Percentiles rank a stretch among this genome's conserved stretches.
Evolutionary conservation across 1,284 basidiomycete species (phyloP).

Genomic region (Athelia psychrophila): DNA sequence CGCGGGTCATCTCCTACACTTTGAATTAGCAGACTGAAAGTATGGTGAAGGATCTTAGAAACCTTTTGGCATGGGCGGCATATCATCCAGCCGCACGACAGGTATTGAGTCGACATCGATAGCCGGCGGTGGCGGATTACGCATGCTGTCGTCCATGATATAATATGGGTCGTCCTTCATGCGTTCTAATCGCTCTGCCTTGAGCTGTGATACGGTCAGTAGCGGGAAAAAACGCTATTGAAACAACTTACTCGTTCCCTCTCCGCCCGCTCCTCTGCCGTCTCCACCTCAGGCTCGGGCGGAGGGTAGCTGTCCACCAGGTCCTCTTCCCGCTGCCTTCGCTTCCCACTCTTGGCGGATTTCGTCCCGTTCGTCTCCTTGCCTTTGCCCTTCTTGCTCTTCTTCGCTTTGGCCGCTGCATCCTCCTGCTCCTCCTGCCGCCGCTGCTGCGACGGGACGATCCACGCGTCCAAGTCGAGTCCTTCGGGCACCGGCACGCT

Average conservation of each 20-base stretch:
- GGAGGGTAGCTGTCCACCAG: constrained; percentile 29
- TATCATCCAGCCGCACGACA: constrained; percentile 74
- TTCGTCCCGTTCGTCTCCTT: constrained; percentile 31
- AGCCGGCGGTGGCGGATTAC: constrained; percentile 30
- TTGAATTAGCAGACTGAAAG: constrained; percentile 3
- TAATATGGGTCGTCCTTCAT: constrained; percentile 87
- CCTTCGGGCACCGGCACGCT: constrained; percentile 82
- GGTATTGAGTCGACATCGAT: constrained; percentile 85
- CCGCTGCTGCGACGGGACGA: constrained; percentile 60
- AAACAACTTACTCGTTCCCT: constrained; percentile 52
- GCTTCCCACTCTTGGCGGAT: constrained; percentile 43
- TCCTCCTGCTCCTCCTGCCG: constrained; percentile 28
- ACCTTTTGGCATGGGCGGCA: constrained; percentile 50
- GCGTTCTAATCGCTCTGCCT: constrained; percentile 70
- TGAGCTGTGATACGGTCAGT: constrained; percentile 46
- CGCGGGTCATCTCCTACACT: constrained; percentile 25
- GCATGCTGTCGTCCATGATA: constrained; percentile 61
- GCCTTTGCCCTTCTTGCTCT: constrained; percentile 41
- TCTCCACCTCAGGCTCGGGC: constrained; percentile 42
- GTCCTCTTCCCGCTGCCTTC: constrained; percentile 47
- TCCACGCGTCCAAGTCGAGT: constrained; percentile 83
- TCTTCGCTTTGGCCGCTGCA: constrained; percentile 30
- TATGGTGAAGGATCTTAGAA: constrained; percentile 7
- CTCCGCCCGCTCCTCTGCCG: constrained; percentile 53
- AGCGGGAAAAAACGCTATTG: background rate